A percentile compares a stretch with the other conserved stretches of the same genome.
Conservation (phyloP, 352 stramenopile species). For the Globisporangium uncinulatum region DNA sequence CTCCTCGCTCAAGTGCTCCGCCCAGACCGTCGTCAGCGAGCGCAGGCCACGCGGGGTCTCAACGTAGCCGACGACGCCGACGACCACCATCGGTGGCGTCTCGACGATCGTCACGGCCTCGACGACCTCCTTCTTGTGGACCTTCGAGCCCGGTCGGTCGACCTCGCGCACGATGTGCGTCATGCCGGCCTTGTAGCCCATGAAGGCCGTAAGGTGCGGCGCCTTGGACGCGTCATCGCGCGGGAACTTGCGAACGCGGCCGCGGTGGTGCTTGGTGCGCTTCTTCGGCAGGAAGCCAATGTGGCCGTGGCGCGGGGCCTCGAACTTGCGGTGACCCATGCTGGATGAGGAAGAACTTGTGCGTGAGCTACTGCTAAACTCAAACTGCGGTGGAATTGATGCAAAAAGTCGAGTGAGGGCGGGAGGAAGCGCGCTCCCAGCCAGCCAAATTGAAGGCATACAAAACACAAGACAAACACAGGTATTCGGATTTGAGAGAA, state of each 20-base stretch:
- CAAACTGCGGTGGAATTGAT: constrained; percentile 30
- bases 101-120: constrained; percentile 99
- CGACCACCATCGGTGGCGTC: constrained; percentile 98
- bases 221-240: constrained; percentile 95
- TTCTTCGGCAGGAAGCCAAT: constrained; percentile 99
- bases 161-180: constrained; percentile 99
- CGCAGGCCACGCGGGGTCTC: constrained; percentile 98
- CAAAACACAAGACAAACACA: no score
- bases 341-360: constrained; percentile 22
- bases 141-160: constrained; percentile 98
- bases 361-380: constrained; percentile 84
- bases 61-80: constrained; percentile 99
- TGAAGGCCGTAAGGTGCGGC: constrained; percentile 99
- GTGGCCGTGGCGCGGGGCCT: constrained; percentile 95
- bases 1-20: constrained; percentile 98
- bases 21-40: constrained; percentile 99
- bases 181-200: constrained; percentile 99
- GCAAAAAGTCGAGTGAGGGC: no score
- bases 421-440: not conserved
- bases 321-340: constrained; percentile 99
- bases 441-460: not conserved
- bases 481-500: no score
- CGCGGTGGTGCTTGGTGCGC: constrained; percentile 98
- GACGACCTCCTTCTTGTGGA: constrained; percentile 99
- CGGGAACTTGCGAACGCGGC: constrained; percentile 99